These are phyloP conservation scores for Citrus trifoliata DNA, from an alignment of 345 rosid genomes.

Conservation along the genomic window DNA sequence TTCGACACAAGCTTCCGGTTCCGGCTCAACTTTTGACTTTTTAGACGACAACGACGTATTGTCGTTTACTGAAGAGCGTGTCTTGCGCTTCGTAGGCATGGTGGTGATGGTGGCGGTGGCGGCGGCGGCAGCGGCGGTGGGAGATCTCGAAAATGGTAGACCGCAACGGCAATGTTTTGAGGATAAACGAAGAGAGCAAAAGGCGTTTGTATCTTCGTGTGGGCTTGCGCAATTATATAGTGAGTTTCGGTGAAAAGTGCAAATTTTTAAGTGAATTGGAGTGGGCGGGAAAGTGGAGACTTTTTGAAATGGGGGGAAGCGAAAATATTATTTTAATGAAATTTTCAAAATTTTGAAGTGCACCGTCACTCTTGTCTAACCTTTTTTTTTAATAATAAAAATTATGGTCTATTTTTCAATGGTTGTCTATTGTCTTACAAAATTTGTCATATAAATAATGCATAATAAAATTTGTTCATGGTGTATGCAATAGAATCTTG, in stretches of 20 bases:
- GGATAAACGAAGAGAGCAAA: not conserved
- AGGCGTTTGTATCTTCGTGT: too few species aligned
- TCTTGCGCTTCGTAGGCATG: slow-evolving; percentile 21
- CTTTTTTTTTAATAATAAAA: too few species aligned
- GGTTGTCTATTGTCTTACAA: too few species aligned
- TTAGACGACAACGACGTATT: not conserved
- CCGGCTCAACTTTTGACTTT: not conserved
- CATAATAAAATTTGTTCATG: too few species aligned
- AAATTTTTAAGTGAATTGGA: not conserved
- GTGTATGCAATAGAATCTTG: too few species aligned
- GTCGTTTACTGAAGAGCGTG: not conserved
- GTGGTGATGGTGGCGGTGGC: not conserved
- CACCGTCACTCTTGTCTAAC: too few species aligned
- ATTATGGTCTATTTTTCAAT: too few species aligned
- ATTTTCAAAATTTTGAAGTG: not conserved
- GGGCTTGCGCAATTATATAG: not conserved
- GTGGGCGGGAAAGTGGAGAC: slow-evolving; percentile 2
- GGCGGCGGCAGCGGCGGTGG: not conserved
- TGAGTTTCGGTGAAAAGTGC: not conserved
- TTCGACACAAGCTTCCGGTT: not conserved
- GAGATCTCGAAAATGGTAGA: too few species aligned
- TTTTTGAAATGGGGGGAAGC: not conserved
- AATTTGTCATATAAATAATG: too few species aligned
- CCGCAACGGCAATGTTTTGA: not conserved
- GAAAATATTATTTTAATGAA: not conserved